A percentile compares a stretch with the other conserved stretches of the same genome.
phyloP scores from a whole-genome alignment of 1,284 basidiomycete species.

The Pulchroboletus neoregius region DNA sequence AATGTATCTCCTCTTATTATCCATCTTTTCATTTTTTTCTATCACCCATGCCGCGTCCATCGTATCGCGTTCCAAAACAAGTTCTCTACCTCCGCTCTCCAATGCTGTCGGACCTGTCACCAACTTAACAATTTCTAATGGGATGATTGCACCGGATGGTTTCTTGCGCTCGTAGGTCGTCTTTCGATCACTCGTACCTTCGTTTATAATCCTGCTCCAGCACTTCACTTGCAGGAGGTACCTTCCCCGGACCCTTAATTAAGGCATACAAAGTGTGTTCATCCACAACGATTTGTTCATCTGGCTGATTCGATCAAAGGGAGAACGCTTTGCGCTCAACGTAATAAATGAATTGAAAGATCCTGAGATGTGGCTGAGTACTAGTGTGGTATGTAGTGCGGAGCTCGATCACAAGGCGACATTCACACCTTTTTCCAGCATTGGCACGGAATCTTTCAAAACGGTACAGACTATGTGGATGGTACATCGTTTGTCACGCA shows the following conservation, averaged over 20 bases:
- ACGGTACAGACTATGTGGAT: constrained; percentile 26
- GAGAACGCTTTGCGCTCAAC: constrained; percentile 24
- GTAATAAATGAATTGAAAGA: constrained; percentile 33
- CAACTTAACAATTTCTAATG: constrained; percentile 36
- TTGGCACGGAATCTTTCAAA: constrained; percentile 37
- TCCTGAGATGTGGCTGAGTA: constrained; percentile 30
- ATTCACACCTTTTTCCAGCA: constrained; percentile 31
- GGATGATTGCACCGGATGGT: constrained; percentile 40
- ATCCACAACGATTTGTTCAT: neutral
- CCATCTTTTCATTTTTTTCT: constrained; percentile 6
- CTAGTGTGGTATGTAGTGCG: constrained; percentile 29
- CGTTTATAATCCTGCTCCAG: constrained; percentile 11
- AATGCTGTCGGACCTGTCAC: constrained; percentile 29
- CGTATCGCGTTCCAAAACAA: constrained; percentile 11
- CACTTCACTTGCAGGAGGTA: constrained; percentile 28
- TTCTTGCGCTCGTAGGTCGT: constrained; percentile 34
- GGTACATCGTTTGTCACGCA: constrained; percentile 37
- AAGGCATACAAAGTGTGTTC: constrained; percentile 29
- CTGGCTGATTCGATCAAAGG: constrained; percentile 36
- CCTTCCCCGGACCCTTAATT: constrained; percentile 39
- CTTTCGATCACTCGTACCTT: neutral
- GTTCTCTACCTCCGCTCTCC: neutral
- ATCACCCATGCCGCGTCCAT: constrained; percentile 19
- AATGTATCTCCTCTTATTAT: constrained; percentile 14
- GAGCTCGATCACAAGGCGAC: constrained; percentile 22